These are phyloP conservation scores for Serendipita indica DNA, from an alignment of 768 basidiomycete species.

Conservation along the genomic window DNA sequence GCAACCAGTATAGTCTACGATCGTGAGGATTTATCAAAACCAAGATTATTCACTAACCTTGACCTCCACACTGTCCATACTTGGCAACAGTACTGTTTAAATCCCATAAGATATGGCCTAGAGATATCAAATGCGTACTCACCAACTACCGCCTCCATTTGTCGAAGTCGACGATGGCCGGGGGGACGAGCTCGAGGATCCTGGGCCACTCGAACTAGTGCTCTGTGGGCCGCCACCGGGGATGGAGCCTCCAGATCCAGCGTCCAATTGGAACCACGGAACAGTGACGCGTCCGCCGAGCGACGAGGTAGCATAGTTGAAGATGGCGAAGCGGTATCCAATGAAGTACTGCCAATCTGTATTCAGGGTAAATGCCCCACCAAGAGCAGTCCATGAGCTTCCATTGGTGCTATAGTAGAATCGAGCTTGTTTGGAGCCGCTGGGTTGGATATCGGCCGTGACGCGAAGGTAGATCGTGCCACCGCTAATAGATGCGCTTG, in stretches of 20 bases:
- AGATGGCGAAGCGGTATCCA: conserved; percentile 12
- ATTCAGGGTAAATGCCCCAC: conserved; percentile 8
- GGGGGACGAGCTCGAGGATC: neutral
- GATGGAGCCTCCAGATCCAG: neutral
- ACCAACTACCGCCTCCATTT: neutral
- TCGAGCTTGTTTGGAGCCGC: neutral
- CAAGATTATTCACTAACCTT: neutral
- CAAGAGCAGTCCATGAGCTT: neutral
- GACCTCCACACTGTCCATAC: neutral
- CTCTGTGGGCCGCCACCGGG: neutral
- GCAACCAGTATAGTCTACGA: neutral
- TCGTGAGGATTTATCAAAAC: neutral
- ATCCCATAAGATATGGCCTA: neutral
- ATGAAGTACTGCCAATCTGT: conserved; percentile 13
- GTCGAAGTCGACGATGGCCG: neutral
- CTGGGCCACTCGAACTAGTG: neutral
- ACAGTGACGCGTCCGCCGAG: conserved; percentile 11
- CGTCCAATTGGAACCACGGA: conserved; percentile 2
- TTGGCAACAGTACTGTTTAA: neutral
- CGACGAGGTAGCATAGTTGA: conserved; percentile 11
- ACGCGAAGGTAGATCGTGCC: conserved; percentile 9
- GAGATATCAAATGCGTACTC: neutral
- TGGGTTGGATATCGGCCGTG: conserved; percentile 1
- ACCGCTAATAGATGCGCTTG: conserved; percentile 8
- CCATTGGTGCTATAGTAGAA: conserved; percentile 13